Evolutionary conservation across 2,329 filamentous ascomycete genomes (phyloP).

Genomic region (Paraconiothyrium brasiliense): DNA sequence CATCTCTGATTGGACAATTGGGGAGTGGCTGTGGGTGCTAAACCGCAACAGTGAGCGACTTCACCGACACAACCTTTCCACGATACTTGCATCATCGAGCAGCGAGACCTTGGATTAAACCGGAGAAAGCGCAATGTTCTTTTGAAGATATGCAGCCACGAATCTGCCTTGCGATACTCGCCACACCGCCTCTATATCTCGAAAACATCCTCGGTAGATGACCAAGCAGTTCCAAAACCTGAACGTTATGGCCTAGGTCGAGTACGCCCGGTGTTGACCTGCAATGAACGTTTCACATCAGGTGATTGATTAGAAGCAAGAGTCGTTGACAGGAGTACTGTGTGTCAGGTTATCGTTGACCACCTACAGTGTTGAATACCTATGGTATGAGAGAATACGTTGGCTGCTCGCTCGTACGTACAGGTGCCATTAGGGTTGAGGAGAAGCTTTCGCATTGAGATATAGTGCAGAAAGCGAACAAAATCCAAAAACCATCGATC

Average conservation of each 20-base stretch:
- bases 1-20: conserved; percentile 1
- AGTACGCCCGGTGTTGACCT: not conserved
- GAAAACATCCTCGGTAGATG: not conserved
- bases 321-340: not conserved
- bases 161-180: conserved; percentile 19
- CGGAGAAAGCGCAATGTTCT: conserved; percentile 2
- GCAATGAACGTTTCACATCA: not conserved
- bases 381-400: not conserved
- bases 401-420: conserved; percentile 6
- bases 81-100: conserved; percentile 22
- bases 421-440: not conserved
- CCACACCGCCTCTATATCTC: conserved; percentile 14
- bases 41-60: conserved; percentile 7
- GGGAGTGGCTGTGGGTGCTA: conserved; percentile 9
- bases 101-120: conserved; percentile 10
- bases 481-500: not conserved
- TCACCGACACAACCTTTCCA: conserved; percentile 15
- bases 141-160: conserved; percentile 10
- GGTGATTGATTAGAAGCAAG: too few species aligned
- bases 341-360: not conserved
- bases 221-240: not conserved
- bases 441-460: not conserved
- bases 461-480: not conserved
- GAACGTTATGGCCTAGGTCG: not conserved
- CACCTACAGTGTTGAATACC: not conserved